A percentile compares a stretch with the other conserved stretches of the same genome.
Conservation (phyloP, 2,329 filamentous ascomycete genomes). For the Podosphaera fusca region DNA sequence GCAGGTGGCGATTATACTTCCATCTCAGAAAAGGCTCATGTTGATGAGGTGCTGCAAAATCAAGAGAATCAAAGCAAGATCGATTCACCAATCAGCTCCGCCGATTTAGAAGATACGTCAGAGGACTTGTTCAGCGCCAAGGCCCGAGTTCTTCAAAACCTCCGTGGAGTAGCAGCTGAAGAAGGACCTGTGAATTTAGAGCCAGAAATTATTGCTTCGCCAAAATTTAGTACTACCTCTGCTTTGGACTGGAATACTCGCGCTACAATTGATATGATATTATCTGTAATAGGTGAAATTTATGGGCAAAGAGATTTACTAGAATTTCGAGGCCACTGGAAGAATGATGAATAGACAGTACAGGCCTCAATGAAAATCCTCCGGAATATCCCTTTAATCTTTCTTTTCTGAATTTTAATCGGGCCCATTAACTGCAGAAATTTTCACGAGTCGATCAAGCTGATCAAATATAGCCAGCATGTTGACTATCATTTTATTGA, state of each 20-base stretch:
- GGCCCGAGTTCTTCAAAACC: conserved; percentile 19
- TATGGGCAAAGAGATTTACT: conserved; percentile 79
- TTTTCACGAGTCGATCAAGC: too few species aligned
- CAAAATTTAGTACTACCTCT: background rate
- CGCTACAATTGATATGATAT: conserved; percentile 76
- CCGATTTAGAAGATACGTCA: background rate
- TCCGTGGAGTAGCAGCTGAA: background rate
- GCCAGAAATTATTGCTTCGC: background rate
- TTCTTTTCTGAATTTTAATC: too few species aligned
- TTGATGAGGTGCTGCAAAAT: background rate
- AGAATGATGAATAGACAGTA: background rate
- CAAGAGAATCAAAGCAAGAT: background rate
- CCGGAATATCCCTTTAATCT: too few species aligned
- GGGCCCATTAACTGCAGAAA: too few species aligned
- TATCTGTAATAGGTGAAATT: conserved; percentile 67
- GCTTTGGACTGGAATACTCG: conserved; percentile 16
- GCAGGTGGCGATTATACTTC: background rate
- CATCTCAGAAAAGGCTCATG: background rate
- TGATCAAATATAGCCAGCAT: too few species aligned
- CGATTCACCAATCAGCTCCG: background rate
- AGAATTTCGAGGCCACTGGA: conserved; percentile 40
- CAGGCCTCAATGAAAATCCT: too few species aligned
- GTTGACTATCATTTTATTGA: too few species aligned
- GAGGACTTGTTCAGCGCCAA: conserved; percentile 18
- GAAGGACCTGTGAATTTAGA: conserved; percentile 4